Conservation (phyloP, 495 filamentous ascomycete genomes). For the Physcia stellaris region DNA sequence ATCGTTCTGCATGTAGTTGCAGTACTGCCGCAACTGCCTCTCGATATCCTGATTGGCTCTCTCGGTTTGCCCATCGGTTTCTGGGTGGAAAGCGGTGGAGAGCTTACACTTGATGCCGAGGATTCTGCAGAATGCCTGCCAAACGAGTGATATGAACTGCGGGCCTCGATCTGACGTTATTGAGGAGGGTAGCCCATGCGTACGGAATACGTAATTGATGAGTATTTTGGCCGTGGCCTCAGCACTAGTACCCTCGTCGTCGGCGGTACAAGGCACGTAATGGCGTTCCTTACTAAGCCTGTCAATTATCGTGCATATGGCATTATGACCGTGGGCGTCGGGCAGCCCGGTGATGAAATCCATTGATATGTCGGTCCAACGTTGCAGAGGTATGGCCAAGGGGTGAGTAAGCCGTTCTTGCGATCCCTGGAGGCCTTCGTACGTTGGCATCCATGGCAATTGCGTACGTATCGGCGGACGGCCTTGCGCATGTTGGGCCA, state of each 20-base stretch:
- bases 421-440: not conserved
- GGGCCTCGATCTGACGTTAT: too few relatives aligned
- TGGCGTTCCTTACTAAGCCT: constrained; percentile 3
- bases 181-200: too few relatives aligned
- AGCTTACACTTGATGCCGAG: too few relatives aligned
- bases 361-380: too few relatives aligned
- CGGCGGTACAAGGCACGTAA: not conserved
- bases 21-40: constrained; percentile 13
- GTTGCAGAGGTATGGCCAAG: constrained; percentile 10
- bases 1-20: too few relatives aligned
- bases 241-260: not conserved
- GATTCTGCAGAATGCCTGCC: too few relatives aligned
- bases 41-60: constrained; percentile 13
- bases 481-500: too few relatives aligned
- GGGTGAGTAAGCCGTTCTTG: constrained; percentile 6
- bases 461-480: too few relatives aligned
- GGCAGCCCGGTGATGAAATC: too few relatives aligned
- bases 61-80: constrained; percentile 22
- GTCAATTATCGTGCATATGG: constrained; percentile 15
- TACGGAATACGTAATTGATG: too few relatives aligned
- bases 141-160: too few relatives aligned
- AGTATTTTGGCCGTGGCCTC: constrained; percentile 6
- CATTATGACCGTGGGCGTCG: too few relatives aligned
- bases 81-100: constrained; percentile 18
- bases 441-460: not conserved